These are phyloP conservation scores for Candida coquimbonensis DNA, from an alignment of 805 yeast species.

Conservation along the genomic window DNA sequence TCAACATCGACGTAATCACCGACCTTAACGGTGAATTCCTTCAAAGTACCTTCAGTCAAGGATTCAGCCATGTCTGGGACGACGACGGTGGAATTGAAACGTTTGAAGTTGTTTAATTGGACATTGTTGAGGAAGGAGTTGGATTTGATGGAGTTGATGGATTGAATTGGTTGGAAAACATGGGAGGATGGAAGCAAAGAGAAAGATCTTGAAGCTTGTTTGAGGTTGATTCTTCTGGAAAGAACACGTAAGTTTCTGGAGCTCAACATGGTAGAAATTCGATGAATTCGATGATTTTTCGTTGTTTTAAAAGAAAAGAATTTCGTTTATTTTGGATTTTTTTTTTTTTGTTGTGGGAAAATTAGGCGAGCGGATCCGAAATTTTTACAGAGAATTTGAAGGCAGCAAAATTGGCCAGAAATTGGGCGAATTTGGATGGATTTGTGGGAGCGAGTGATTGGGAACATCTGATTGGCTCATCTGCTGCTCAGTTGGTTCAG, in stretches of 20 bases:
- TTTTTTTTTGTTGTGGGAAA: too few species aligned
- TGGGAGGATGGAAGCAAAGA: constrained; percentile 2
- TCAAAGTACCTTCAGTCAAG: constrained; percentile 90
- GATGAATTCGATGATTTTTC: too few species aligned
- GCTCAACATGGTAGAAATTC: constrained; percentile 9
- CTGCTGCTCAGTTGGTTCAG: too few species aligned
- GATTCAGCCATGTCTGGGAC: constrained; percentile 99
- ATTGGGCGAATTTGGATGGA: too few species aligned
- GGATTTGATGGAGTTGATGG: constrained; percentile 2
- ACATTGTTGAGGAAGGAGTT: constrained; percentile 3
- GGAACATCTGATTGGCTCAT: too few species aligned
- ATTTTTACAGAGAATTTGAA: too few species aligned
- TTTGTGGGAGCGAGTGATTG: background rate
- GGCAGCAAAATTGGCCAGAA: too few species aligned
- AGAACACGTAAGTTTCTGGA: constrained; percentile 12
- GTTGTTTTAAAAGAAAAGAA: too few species aligned
- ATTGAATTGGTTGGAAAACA: background rate
- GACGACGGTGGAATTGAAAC: constrained; percentile 42
- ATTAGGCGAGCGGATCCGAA: too few species aligned
- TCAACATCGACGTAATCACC: constrained; percentile 86
- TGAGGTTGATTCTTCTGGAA: constrained; percentile 10
- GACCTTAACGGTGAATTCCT: constrained; percentile 59
- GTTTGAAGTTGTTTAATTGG: constrained; percentile 10
- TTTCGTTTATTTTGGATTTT: background rate
- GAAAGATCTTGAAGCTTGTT: constrained; percentile 7